phyloP scores from a whole-genome alignment of 164 flowering plant species.

The Nymphaea thermarum region DNA sequence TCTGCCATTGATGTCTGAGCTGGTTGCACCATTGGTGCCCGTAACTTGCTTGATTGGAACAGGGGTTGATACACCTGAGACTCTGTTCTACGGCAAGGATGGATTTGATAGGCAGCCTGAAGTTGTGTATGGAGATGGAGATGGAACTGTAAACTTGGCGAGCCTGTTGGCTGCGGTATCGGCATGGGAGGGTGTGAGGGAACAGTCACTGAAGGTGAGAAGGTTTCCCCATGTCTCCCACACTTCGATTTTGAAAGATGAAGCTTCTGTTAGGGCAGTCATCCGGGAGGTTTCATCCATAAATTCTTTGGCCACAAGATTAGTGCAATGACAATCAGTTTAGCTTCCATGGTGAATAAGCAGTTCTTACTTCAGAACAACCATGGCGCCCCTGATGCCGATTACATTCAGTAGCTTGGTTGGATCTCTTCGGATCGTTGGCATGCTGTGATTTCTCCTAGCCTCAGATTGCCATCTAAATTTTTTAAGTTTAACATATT shows the following conservation, averaged over 20 bases:
- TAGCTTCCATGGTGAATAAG: not conserved
- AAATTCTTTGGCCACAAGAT: constrained; percentile 17
- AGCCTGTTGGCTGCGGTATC: constrained; percentile 54
- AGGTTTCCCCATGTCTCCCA: constrained; percentile 43
- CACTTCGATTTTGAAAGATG: constrained; percentile 37
- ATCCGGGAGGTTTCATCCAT: constrained; percentile 27
- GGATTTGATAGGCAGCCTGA: constrained; percentile 66
- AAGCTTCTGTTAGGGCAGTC: constrained; percentile 33
- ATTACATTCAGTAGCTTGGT: no score
- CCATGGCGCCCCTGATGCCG: no score
- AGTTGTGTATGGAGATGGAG: constrained; percentile 85
- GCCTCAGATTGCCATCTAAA: no score
- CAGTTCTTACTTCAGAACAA: no score
- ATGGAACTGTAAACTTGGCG: constrained; percentile 80
- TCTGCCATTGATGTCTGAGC: constrained; percentile 30
- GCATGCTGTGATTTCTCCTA: no score
- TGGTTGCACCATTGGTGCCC: constrained; percentile 36
- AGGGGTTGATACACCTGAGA: constrained; percentile 58
- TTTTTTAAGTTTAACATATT: no score
- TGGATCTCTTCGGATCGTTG: no score
- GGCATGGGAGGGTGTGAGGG: constrained; percentile 28
- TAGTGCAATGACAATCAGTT: not conserved
- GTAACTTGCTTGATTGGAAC: constrained; percentile 65
- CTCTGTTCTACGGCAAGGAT: constrained; percentile 41
- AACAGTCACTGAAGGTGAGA: constrained; percentile 30